Base-by-base conservation (phyloP, 805 yeast species). In the Kazachstania taianensis region DNA sequence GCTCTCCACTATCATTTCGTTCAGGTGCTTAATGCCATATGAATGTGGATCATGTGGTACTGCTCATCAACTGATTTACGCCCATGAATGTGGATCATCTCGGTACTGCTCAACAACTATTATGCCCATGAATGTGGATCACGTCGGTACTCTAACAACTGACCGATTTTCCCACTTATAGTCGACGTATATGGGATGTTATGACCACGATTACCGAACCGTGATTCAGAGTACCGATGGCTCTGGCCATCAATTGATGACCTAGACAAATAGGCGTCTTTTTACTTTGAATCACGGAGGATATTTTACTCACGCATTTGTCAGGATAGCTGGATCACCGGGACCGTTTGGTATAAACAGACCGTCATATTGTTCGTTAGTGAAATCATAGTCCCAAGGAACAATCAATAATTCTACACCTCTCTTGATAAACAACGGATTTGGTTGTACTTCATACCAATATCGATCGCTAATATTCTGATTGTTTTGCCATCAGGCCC, bases 171-270 rank as follows among this genome's bases (percentile, higher is more conserved):
- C n/a, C 98, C 98, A 42, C 92, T 81, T 44, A 75, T 79, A 47
- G 78, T 72, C 46, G 81, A 86, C 49, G 94, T 82, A 67, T 89
- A 82, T 41, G 98, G 98, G 51, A 92, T 92, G 64, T 92, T 92
- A 66, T 92, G 98, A 55, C 96, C 98, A 72, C 98, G 86, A 73
- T 92, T 92, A 77, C 98, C 98, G 53, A 85, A 92, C 66, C 87
- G 87, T 67, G 92, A 67, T 66, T 92, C 92, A 51, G 76, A 49
- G 32, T 97, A 55, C 98, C 98, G 36, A 92, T 67, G 33, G 98
- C 95, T 65, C 94, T 72, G 20, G 97, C 95, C 58, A 92, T 64
- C 55, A 92, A 73, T 70, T 92, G 98, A 66, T 92, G 98, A 62
- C 98, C 98, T 48, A 92, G 70, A 75, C 98, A 92, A 59, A 92